Percentiles rank a stretch among this genome's conserved stretches.
Conservation (phyloP, 345 rosid species). For the Litchi chinensis region DNA sequence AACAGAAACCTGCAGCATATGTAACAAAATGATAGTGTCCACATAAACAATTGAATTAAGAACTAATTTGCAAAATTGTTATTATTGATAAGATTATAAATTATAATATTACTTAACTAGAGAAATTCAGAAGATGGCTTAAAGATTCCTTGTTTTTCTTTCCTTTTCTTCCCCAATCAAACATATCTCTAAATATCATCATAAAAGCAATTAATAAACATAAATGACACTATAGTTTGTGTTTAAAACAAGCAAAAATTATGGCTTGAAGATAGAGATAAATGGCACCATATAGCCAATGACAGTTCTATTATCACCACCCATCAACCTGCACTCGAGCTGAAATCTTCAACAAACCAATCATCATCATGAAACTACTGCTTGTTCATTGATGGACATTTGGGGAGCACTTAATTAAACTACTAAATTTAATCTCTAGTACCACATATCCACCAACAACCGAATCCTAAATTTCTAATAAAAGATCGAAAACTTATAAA, state of each 20-base stretch:
- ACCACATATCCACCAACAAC: not conserved
- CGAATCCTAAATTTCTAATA: not conserved
- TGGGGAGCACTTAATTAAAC: not conserved
- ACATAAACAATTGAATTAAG: not conserved
- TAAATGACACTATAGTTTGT: not conserved
- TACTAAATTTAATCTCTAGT: not conserved
- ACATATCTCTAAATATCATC: not conserved
- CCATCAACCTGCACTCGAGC: not conserved
- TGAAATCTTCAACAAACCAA: not conserved
- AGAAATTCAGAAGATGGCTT: not conserved
- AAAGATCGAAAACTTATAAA: not conserved
- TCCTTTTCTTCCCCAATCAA: not conserved
- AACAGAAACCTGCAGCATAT: constrained; percentile 77
- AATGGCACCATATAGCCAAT: not conserved
- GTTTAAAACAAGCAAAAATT: not conserved
- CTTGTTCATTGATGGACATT: not conserved
- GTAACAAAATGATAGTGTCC: constrained; percentile 13
- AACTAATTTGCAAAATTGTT: not conserved
- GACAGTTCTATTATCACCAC: not conserved
- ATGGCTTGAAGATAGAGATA: not conserved
- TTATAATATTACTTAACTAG: not conserved
- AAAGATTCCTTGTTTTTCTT: not conserved
- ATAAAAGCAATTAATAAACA: not conserved
- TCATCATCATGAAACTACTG: not conserved
- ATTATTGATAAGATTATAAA: not conserved